Conservation (phyloP, 805 yeast genomes). For the Wickerhamiella allomyrinae region DNA sequence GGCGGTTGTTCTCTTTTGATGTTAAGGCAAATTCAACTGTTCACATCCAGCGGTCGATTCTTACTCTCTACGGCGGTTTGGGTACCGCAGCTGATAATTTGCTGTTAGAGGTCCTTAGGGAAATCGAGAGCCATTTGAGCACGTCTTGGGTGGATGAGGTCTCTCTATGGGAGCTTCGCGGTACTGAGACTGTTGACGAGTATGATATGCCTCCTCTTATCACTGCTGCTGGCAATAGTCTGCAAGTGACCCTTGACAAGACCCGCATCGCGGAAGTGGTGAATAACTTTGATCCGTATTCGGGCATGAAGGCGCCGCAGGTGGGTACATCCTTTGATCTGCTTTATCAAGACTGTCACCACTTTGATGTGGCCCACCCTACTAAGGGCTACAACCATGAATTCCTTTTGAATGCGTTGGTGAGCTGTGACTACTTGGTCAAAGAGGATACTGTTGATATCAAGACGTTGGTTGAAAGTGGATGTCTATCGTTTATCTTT, state of each 20-base stretch:
- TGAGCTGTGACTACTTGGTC: constrained; percentile 14
- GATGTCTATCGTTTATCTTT: constrained; percentile 38
- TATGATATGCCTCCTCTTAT: constrained; percentile 23
- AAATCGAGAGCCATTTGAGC: constrained; percentile 38
- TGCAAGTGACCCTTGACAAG: constrained; percentile 16
- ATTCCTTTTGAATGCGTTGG: constrained; percentile 42
- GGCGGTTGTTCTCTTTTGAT: constrained; percentile 37
- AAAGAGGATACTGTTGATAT: constrained; percentile 33
- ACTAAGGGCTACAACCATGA: constrained; percentile 41
- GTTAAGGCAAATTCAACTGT: constrained; percentile 32
- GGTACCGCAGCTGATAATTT: constrained; percentile 45
- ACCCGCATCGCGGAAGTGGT: constrained; percentile 7
- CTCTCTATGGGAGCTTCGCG: constrained; percentile 48
- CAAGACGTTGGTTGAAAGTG: constrained; percentile 42
- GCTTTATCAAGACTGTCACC: constrained; percentile 1
- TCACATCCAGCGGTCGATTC: constrained; percentile 35
- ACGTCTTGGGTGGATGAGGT: constrained; percentile 55
- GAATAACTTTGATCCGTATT: constrained; percentile 19
- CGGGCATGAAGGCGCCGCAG: background rate
- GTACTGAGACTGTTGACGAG: constrained; percentile 33
- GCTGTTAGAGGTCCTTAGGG: constrained; percentile 39
- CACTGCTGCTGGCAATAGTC: background rate
- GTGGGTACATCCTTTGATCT: background rate
- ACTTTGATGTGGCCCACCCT: constrained; percentile 7
- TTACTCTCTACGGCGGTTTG: constrained; percentile 51